Evolutionary conservation across 2,329 filamentous ascomycete genomes (phyloP).

Genomic region (Domatiomyces globalis): DNA sequence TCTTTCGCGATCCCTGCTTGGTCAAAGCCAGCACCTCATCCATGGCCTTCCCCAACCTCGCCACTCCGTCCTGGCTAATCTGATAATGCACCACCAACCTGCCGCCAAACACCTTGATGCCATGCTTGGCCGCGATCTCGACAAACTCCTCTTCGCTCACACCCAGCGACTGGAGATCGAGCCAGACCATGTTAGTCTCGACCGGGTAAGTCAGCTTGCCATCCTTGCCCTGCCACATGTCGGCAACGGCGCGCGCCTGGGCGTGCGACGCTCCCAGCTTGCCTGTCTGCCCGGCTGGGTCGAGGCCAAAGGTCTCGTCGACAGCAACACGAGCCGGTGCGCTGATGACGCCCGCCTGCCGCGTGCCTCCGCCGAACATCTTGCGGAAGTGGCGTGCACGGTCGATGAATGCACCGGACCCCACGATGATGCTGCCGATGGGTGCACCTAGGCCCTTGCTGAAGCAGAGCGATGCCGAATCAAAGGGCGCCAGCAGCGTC

Average conservation of each 20-base stretch:
- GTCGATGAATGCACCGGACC: constrained; percentile 43
- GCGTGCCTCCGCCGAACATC: constrained; percentile 61
- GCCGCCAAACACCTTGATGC: constrained; percentile 42
- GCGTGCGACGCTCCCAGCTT: constrained; percentile 47
- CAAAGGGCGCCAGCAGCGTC: constrained; percentile 53
- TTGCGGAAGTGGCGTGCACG: constrained; percentile 66
- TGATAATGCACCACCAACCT: constrained; percentile 57
- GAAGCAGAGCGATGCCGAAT: constrained; percentile 65
- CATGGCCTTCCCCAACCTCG: constrained; percentile 20
- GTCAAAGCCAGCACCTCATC: constrained; percentile 11
- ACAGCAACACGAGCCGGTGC: constrained; percentile 63
- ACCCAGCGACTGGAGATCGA: constrained; percentile 53
- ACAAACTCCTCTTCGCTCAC: constrained; percentile 40
- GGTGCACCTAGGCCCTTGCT: constrained; percentile 73
- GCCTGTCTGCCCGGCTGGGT: constrained; percentile 45
- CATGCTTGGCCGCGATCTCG: constrained; percentile 41
- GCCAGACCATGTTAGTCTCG: constrained; percentile 88
- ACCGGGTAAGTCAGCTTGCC: constrained; percentile 55
- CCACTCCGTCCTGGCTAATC: constrained; percentile 29
- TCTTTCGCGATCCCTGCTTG: not conserved
- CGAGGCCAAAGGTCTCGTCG: constrained; percentile 59
- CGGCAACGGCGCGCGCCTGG: constrained; percentile 47
- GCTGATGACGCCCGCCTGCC: constrained; percentile 63
- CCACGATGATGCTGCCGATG: constrained; percentile 61
- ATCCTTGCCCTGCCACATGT: constrained; percentile 54